phyloP scores from a whole-genome alignment of 2,329 filamentous ascomycete genomes.

The Paecilomyces fulvus region DNA sequence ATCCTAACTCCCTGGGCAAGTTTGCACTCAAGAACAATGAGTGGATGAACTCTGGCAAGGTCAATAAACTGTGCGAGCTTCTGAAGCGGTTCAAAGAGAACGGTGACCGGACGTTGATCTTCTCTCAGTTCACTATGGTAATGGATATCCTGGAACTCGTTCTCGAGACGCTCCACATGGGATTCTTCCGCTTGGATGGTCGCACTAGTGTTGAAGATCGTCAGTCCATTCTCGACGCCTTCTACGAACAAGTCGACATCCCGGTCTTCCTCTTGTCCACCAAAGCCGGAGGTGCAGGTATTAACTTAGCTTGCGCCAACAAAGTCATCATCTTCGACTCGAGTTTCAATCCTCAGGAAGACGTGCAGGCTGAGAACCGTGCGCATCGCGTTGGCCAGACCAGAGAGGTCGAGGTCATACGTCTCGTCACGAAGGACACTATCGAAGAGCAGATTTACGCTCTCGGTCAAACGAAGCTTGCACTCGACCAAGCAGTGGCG shows the following conservation, averaged over 20 bases:
- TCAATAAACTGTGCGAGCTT: constrained; percentile 69
- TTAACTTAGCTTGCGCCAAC: constrained; percentile 91
- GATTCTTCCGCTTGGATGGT: constrained; percentile 81
- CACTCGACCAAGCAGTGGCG: constrained; percentile 68
- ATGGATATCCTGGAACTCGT: constrained; percentile 85
- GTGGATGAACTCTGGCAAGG: constrained; percentile 73
- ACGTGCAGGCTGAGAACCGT: constrained; percentile 95
- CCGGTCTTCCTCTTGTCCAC: constrained; percentile 90
- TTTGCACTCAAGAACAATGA: constrained; percentile 53
- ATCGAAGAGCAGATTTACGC: constrained; percentile 92
- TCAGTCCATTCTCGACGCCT: constrained; percentile 81
- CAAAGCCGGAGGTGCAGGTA: constrained; percentile 89
- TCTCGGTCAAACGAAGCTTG: constrained; percentile 85
- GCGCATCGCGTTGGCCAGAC: constrained; percentile 92
- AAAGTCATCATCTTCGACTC: constrained; percentile 97
- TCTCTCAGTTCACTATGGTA: constrained; percentile 86
- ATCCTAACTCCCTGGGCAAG: constrained; percentile 44
- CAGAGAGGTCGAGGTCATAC: constrained; percentile 79
- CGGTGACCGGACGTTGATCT: constrained; percentile 80
- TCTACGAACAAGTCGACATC: constrained; percentile 66
- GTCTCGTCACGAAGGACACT: constrained; percentile 70
- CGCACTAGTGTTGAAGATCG: constrained; percentile 72
- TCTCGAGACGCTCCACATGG: constrained; percentile 61
- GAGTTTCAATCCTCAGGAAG: constrained; percentile 96
- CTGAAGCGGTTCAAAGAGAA: constrained; percentile 64